Conservation (phyloP, 306 rosid species). For the Begonia loranthoides region DNA sequence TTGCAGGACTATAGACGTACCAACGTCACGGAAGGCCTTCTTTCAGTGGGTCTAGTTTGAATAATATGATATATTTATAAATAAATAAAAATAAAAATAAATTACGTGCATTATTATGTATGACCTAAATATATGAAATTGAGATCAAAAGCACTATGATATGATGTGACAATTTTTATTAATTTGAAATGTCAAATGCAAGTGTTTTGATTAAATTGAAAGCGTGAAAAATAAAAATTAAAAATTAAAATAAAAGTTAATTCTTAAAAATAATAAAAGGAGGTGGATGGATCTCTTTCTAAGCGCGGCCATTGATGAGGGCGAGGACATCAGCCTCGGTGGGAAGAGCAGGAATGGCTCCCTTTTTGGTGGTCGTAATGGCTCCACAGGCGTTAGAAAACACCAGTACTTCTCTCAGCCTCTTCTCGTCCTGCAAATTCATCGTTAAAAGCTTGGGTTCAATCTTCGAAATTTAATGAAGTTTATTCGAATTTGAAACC, state of each 20-base stretch:
- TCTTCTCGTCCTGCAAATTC: constrained; percentile 49
- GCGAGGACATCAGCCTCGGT: constrained; percentile 36
- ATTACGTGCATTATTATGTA: too few species aligned
- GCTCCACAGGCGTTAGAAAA: constrained; percentile 91
- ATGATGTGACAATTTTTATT: too few species aligned
- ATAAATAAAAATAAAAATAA: too few species aligned
- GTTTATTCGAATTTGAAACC: background rate
- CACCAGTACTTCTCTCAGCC: constrained; percentile 41
- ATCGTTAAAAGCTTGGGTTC: background rate
- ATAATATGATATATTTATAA: too few species aligned
- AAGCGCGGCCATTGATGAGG: constrained; percentile 28
- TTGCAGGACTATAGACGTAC: too few species aligned
- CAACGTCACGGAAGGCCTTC: too few species aligned
- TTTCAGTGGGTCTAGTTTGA: too few species aligned
- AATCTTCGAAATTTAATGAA: too few species aligned
- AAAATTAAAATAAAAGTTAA: background rate
- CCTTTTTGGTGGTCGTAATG: constrained; percentile 79
- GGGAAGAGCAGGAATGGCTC: constrained; percentile 89
- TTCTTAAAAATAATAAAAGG: background rate
- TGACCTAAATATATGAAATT: too few species aligned
- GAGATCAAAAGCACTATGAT: too few species aligned
- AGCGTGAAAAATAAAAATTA: constrained; percentile 1
- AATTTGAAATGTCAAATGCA: too few species aligned
- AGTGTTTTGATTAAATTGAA: constrained; percentile 13
- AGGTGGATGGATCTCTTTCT: constrained; percentile 1